A percentile compares a stretch with the other conserved stretches of the same genome.
Evolutionary conservation across 164 flowering plant genomes (phyloP).

Genomic region (Stephania yunnanensis): DNA sequence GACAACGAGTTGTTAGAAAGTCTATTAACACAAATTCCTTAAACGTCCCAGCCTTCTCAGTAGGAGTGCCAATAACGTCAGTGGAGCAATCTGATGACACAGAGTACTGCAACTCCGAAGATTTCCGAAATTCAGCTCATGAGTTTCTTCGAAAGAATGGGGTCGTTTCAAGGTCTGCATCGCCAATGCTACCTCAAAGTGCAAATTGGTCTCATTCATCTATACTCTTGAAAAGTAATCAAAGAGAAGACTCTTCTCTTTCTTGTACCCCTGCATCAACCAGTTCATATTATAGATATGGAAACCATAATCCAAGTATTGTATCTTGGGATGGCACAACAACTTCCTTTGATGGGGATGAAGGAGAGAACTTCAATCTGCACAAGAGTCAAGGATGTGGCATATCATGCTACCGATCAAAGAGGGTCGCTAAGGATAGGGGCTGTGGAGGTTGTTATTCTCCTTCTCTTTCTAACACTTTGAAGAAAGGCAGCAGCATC

Average conservation of each 20-base stretch:
- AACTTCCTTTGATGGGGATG: conserved; percentile 62
- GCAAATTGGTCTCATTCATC: conserved; percentile 44
- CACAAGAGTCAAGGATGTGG: conserved; percentile 83
- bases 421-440: conserved; percentile 55
- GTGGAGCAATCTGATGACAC: conserved; percentile 73
- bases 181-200: conserved; percentile 49
- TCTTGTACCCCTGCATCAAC: conserved; percentile 81
- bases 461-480: conserved; percentile 84
- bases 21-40: conserved; percentile 17
- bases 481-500: conserved; percentile 73
- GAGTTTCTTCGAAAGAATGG: conserved; percentile 12
- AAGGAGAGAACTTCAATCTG: conserved; percentile 64
- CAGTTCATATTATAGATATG: conserved; percentile 53
- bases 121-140: conserved; percentile 22
- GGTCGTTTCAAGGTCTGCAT: conserved; percentile 25
- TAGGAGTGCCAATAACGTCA: conserved; percentile 28
- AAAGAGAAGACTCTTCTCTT: conserved; percentile 61
- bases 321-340: conserved; percentile 81
- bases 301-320: conserved; percentile 49
- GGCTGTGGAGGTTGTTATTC: conserved; percentile 64
- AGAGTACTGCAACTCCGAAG: conserved; percentile 63
- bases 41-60: conserved; percentile 27
- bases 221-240: conserved; percentile 35
- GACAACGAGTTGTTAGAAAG: conserved; percentile 22
- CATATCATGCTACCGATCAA: conserved; percentile 90